These are phyloP conservation scores for Euryodendron excelsum DNA, from an alignment of 148 eudicot genomes.

Conservation along the genomic window DNA sequence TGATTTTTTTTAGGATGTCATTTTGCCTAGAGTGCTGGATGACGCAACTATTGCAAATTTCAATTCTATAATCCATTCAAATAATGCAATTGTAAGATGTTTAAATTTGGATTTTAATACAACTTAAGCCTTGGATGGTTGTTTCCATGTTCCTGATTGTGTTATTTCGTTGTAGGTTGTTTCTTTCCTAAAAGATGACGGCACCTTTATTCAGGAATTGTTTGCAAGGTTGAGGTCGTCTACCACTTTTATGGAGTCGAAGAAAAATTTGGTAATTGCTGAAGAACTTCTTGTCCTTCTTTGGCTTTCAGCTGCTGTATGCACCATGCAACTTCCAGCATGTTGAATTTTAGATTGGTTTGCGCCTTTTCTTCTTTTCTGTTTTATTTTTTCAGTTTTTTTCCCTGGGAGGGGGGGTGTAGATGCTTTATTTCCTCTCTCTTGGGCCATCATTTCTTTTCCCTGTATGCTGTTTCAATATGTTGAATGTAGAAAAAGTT, in stretches of 20 bases:
- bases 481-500: neutral
- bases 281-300: neutral
- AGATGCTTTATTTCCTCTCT: neutral
- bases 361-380: neutral
- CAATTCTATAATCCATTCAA: slow-evolving; percentile 82
- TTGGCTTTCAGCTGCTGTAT: neutral
- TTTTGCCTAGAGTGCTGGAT: slow-evolving; percentile 80
- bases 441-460: neutral
- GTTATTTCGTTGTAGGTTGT: slow-evolving; percentile 57
- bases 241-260: slow-evolving; percentile 60
- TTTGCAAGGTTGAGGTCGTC: slow-evolving; percentile 72
- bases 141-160: slow-evolving; percentile 6
- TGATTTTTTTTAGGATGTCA: slow-evolving; percentile 59
- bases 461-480: neutral
- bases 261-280: slow-evolving; percentile 70
- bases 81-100: slow-evolving; percentile 80
- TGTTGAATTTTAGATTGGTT: neutral
- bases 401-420: neutral
- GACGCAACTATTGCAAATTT: slow-evolving; percentile 71
- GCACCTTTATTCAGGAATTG: slow-evolving; percentile 71
- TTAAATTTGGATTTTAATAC: neutral
- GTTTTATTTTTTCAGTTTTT: neutral
- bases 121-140: neutral
- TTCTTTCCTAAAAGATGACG: slow-evolving; percentile 81
- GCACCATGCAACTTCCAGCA: neutral